Conservation (phyloP, 2,329 filamentous ascomycete species). For the Cladobotryum protrusum region DNA sequence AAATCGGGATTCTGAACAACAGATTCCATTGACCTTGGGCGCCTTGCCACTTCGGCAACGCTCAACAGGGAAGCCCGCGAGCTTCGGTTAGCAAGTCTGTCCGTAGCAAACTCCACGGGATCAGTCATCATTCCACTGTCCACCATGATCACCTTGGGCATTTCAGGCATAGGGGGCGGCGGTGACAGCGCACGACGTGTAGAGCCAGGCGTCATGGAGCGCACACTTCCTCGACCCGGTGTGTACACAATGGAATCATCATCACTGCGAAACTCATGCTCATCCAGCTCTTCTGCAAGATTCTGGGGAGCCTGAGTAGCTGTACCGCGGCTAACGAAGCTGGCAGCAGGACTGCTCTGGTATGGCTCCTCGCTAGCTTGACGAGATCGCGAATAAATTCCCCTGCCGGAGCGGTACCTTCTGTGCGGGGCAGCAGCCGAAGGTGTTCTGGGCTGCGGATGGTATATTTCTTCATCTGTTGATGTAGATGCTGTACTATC, state of each 20-base stretch:
- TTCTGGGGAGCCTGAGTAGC: constrained; percentile 60
- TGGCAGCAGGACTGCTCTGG: constrained; percentile 55
- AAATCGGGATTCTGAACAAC: constrained; percentile 26
- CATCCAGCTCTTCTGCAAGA: constrained; percentile 83
- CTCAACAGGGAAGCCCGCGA: constrained; percentile 17
- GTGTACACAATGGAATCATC: constrained; percentile 57
- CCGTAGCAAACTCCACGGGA: constrained; percentile 36
- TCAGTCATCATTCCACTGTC: constrained; percentile 58
- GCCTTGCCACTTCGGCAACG: constrained; percentile 21
- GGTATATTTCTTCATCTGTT: constrained; percentile 57
- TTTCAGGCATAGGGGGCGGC: constrained; percentile 41
- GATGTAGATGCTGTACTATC: constrained; percentile 87
- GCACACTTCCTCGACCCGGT: constrained; percentile 45
- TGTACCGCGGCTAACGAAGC: constrained; percentile 44
- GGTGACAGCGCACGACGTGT: constrained; percentile 39
- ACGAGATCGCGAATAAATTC: constrained; percentile 52
- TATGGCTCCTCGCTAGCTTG: constrained; percentile 55
- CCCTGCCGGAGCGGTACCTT: constrained; percentile 66
- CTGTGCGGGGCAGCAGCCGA: constrained; percentile 53
- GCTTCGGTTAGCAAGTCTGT: constrained; percentile 10
- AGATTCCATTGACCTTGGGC: constrained; percentile 39
- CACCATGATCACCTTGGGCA: constrained; percentile 51
- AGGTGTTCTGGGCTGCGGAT: constrained; percentile 54
- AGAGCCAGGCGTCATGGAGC: constrained; percentile 44
- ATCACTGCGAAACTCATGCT: constrained; percentile 70